Conservation (phyloP, 106 monocot species). For the Allium sativum region DNA sequence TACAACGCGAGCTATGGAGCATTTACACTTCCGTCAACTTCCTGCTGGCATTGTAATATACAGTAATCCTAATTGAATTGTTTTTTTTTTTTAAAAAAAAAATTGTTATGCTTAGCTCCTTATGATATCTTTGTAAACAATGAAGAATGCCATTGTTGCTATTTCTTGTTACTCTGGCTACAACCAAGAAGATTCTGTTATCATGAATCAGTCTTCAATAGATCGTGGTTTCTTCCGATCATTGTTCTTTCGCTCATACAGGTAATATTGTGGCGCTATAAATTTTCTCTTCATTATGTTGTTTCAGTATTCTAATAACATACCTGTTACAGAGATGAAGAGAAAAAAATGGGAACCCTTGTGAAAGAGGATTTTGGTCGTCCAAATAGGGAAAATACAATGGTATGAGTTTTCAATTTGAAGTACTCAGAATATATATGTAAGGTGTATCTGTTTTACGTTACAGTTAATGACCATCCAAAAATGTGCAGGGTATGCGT, state of each 20-base stretch:
- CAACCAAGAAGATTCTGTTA: constrained; percentile 99
- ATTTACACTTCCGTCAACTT: constrained; percentile 95
- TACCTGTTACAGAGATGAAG: constrained; percentile 61
- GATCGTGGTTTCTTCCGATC: constrained; percentile 98
- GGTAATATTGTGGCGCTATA: constrained; percentile 25
- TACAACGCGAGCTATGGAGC: constrained; percentile 98
- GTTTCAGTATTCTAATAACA: neutral
- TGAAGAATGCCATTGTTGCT: constrained; percentile 99
- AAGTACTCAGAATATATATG: neutral
- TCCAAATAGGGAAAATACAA: constrained; percentile 95
- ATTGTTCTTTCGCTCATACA: constrained; percentile 95
- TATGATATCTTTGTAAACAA: constrained; percentile 4
- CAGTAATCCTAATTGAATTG: neutral
- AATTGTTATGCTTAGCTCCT: neutral
- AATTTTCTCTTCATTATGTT: neutral
- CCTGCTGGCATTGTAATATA: constrained; percentile 95
- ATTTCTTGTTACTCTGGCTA: constrained; percentile 99
- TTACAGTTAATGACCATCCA: neutral
- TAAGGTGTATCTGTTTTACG: neutral
- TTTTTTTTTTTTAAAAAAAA: no score
- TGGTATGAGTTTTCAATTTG: constrained; percentile 32
- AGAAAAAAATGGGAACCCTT: constrained; percentile 98
- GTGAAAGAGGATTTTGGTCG: constrained; percentile 97
- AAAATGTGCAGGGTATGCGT: constrained; percentile 64
- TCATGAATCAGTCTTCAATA: constrained; percentile 99